phyloP scores from a whole-genome alignment of 192 early-diverging fungal species.

The Geranomyces variabilis region DNA sequence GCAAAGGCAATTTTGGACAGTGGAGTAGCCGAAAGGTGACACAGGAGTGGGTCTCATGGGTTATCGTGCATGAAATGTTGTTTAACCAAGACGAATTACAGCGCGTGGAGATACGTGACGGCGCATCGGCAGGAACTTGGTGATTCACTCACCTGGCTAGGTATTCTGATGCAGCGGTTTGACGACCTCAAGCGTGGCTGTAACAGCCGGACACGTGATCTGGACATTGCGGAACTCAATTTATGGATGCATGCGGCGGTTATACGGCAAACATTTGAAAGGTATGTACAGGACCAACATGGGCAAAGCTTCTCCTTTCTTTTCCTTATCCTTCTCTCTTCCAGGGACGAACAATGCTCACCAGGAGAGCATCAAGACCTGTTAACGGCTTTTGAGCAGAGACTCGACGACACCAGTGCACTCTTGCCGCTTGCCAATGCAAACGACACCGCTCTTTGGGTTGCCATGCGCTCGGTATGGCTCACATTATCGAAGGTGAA shows the following conservation, averaged over 20 bases:
- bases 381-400: background rate
- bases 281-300: background rate
- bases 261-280: background rate
- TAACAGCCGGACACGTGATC: background rate
- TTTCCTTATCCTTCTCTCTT: background rate
- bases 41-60: no score
- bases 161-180: background rate
- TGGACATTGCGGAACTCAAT: slow-evolving; percentile 9
- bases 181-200: background rate
- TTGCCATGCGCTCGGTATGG: slow-evolving; percentile 4
- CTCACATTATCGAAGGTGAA: background rate
- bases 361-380: no score
- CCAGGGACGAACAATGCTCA: no score
- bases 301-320: background rate
- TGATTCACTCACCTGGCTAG: background rate
- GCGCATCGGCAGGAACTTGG: background rate
- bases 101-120: slow-evolving; percentile 3
- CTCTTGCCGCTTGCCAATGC: background rate
- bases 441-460: background rate
- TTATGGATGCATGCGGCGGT: background rate
- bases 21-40: background rate
- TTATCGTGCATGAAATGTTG: no score
- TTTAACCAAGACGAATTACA: background rate
- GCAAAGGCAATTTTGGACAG: background rate
- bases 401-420: background rate